phyloP scores from a whole-genome alignment of 2,329 filamentous ascomycete species.

The Arthroderma sp. region DNA sequence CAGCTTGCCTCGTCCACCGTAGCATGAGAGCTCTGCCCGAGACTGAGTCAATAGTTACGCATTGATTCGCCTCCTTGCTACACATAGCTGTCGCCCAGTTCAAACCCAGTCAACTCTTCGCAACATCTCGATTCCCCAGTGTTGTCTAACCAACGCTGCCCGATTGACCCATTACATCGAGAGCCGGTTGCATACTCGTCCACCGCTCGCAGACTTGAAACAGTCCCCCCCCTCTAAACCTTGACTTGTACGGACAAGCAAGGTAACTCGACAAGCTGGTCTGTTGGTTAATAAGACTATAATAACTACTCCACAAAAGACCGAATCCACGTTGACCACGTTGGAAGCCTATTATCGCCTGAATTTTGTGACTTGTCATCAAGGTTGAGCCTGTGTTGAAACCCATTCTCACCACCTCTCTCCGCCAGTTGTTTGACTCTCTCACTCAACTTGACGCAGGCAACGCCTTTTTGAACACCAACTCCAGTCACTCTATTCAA shows the following conservation, averaged over 20 bases:
- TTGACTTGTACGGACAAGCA: too few relatives aligned
- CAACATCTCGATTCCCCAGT: not conserved
- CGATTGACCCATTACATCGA: not conserved
- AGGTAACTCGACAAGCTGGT: not conserved
- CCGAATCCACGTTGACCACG: not conserved
- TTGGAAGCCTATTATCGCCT: not conserved
- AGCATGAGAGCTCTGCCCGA: not conserved
- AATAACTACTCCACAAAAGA: too few relatives aligned
- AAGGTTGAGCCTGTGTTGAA: not conserved
- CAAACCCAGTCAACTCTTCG: too few relatives aligned
- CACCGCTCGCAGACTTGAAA: too few relatives aligned
- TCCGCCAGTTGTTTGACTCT: too few relatives aligned
- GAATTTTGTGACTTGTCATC: slow-evolving; percentile 4
- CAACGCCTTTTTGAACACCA: not conserved
- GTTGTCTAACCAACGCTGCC: not conserved
- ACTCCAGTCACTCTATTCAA: not conserved
- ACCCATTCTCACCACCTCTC: not conserved
- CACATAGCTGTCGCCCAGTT: not conserved
- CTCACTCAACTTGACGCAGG: not conserved
- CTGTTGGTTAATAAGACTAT: not conserved
- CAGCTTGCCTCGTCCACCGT: not conserved
- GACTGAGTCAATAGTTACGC: not conserved
- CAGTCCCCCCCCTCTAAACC: too few relatives aligned
- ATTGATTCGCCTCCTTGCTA: not conserved
- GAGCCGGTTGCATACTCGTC: not conserved